Evolutionary conservation across 441 rosid species (phyloP).

Genomic region (Erodium moschatum): DNA sequence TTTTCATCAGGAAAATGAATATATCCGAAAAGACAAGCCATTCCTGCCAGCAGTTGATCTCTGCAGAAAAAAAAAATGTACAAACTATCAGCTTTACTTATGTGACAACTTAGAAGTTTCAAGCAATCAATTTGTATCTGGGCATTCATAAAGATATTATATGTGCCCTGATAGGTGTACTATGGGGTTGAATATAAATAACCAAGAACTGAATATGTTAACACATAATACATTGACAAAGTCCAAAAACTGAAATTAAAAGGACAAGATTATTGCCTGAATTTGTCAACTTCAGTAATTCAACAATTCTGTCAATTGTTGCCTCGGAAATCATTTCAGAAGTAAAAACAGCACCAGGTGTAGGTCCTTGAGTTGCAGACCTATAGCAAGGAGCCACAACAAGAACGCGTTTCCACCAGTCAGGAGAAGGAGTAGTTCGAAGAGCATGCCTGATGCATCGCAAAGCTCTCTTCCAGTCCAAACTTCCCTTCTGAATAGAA

Average conservation of each 20-base stretch:
- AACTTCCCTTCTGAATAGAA: conserved; percentile 83
- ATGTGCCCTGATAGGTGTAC: neutral
- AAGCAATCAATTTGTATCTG: neutral
- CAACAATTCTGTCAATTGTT: conserved; percentile 79
- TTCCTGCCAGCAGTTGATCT: conserved; percentile 92
- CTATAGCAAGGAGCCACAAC: conserved; percentile 82
- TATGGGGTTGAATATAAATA: neutral
- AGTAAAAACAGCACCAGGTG: conserved; percentile 93
- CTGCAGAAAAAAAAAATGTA: conserved; percentile 41
- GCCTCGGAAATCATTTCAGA: conserved; percentile 94
- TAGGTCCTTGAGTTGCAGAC: conserved; percentile 55
- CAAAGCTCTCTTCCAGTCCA: conserved; percentile 98
- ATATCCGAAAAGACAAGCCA: conserved; percentile 96
- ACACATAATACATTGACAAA: neutral
- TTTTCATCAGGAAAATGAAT: conserved; percentile 75
- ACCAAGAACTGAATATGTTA: neutral
- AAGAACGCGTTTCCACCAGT: conserved; percentile 98
- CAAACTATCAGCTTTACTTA: conserved; percentile 18
- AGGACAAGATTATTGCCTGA: conserved; percentile 56
- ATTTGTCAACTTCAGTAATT: conserved; percentile 81
- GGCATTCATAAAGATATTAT: neutral
- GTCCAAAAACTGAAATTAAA: conserved; percentile 14
- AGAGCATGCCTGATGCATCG: conserved; percentile 94
- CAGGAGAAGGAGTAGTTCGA: conserved; percentile 93
- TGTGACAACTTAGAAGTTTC: conserved; percentile 6